Evolutionary conservation across 2,329 filamentous ascomycete species (phyloP).

Genomic region (Neocucurbitaria cava): DNA sequence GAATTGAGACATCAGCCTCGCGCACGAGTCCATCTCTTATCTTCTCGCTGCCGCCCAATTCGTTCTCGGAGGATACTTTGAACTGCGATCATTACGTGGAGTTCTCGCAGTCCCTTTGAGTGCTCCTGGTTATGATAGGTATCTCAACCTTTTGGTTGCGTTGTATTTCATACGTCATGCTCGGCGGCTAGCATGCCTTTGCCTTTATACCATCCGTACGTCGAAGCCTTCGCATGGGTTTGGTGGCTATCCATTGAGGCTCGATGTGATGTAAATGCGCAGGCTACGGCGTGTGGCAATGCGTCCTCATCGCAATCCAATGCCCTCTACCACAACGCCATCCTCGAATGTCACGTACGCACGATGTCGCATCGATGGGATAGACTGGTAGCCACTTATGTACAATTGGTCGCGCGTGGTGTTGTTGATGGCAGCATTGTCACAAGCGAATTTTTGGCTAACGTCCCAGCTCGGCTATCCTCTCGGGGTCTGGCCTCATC

Average conservation of each 20-base stretch:
- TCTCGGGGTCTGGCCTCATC: slow-evolving; percentile 15
- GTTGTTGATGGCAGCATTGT: slow-evolving; percentile 6
- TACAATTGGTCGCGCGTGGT: background rate
- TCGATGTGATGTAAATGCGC: no score
- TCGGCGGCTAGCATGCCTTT: background rate
- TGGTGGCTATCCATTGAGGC: no score
- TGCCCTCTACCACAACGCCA: background rate
- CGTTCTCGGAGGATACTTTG: slow-evolving; percentile 39
- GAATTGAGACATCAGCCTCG: slow-evolving; percentile 23
- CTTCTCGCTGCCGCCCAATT: slow-evolving; percentile 16
- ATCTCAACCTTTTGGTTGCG: background rate
- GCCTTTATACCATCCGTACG: no score
- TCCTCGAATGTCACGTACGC: background rate
- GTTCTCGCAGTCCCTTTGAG: slow-evolving; percentile 42
- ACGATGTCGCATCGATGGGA: background rate
- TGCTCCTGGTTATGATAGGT: slow-evolving; percentile 20
- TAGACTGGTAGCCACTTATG: background rate
- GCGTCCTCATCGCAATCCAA: no score
- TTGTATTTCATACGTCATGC: background rate
- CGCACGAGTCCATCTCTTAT: slow-evolving; percentile 21
- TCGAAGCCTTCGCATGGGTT: no score
- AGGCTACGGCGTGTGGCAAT: no score
- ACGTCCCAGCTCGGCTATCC: slow-evolving; percentile 25
- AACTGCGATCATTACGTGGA: slow-evolving; percentile 37
- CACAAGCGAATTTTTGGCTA: slow-evolving; percentile 20